A percentile compares a stretch with the other conserved stretches of the same genome.
phyloP scores from a whole-genome alignment of 352 stramenopile genomes.

The Pythium guiyangense region DNA sequence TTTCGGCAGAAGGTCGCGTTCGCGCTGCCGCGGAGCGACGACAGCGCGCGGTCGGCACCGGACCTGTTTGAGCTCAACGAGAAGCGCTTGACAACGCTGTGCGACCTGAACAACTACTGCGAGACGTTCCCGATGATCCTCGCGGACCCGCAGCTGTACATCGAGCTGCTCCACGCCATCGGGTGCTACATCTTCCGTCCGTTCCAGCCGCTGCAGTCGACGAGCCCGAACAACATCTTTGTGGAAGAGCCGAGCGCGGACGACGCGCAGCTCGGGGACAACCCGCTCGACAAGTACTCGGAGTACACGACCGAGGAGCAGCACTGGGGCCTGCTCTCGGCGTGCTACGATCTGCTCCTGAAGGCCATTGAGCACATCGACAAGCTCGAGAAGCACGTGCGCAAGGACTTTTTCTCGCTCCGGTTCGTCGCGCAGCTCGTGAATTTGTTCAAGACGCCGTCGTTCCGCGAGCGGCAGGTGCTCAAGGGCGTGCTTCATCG shows the following conservation, averaged over 20 bases:
- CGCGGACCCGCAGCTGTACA: slow-evolving; percentile 73
- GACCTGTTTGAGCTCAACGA: slow-evolving; percentile 87
- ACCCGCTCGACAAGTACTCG: slow-evolving; percentile 81
- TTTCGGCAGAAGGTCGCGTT: slow-evolving; percentile 85
- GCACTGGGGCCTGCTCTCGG: slow-evolving; percentile 72
- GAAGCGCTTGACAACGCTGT: slow-evolving; percentile 75
- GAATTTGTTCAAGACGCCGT: slow-evolving; percentile 84
- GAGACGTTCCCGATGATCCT: slow-evolving; percentile 80
- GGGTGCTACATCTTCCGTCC: slow-evolving; percentile 81
- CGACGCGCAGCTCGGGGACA: slow-evolving; percentile 46
- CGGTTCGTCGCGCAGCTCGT: slow-evolving; percentile 80
- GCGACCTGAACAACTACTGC: slow-evolving; percentile 84
- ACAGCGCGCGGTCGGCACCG: slow-evolving; percentile 31
- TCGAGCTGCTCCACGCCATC: slow-evolving; percentile 77
- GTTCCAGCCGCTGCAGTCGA: slow-evolving; percentile 44
- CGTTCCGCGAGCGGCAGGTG: slow-evolving; percentile 82
- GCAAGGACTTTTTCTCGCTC: slow-evolving; percentile 82
- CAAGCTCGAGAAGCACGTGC: slow-evolving; percentile 84
- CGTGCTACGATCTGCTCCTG: slow-evolving; percentile 78
- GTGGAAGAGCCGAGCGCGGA: slow-evolving; percentile 75
- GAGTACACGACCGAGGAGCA: slow-evolving; percentile 83
- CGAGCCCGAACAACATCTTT: slow-evolving; percentile 72
- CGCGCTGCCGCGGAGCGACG: slow-evolving; percentile 56
- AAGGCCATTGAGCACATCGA: slow-evolving; percentile 87
- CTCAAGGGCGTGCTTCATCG: slow-evolving; percentile 84